These are phyloP conservation scores for Rhododendron mucronatum DNA, from an alignment of 148 eudicot genomes.

Conservation along the genomic window DNA sequence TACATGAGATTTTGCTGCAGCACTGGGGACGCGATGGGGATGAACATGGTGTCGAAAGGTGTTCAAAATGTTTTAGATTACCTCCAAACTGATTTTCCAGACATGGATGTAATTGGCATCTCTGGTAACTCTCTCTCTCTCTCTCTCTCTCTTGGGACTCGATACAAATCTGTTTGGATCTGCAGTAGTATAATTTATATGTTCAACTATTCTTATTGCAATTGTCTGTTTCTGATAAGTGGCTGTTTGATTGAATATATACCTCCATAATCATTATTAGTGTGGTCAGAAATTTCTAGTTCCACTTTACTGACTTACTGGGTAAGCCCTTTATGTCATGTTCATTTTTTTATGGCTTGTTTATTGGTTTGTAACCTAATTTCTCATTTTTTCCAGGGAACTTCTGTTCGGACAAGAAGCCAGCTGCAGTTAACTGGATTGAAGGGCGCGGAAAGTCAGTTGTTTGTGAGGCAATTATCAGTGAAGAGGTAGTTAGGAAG, in stretches of 20 bases:
- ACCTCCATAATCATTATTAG: background rate
- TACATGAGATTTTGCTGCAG: conserved; percentile 31
- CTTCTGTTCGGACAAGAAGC: conserved; percentile 61
- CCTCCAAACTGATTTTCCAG: conserved; percentile 34
- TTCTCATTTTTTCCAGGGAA: conserved; percentile 29
- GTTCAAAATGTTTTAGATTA: conserved; percentile 38
- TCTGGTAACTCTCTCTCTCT: conserved; percentile 20
- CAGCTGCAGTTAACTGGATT: conserved; percentile 64
- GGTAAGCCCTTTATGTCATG: background rate
- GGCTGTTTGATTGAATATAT: background rate
- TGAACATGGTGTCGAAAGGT: conserved; percentile 49
- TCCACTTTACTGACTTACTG: background rate
- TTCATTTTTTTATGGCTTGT: background rate
- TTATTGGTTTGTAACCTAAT: background rate
- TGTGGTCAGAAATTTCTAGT: background rate
- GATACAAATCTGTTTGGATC: background rate
- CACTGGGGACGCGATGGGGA: conserved; percentile 46
- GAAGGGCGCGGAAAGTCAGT: conserved; percentile 67
- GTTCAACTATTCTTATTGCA: background rate
- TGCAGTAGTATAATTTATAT: background rate
- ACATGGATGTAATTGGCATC: conserved; percentile 42
- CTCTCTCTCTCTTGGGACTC: background rate
- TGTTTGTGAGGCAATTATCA: conserved; percentile 55
- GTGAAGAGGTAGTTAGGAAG: conserved; percentile 42
- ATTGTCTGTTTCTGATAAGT: background rate